phyloP scores from a whole-genome alignment of 768 basidiomycete species.

The Suillus luteus region DNA sequence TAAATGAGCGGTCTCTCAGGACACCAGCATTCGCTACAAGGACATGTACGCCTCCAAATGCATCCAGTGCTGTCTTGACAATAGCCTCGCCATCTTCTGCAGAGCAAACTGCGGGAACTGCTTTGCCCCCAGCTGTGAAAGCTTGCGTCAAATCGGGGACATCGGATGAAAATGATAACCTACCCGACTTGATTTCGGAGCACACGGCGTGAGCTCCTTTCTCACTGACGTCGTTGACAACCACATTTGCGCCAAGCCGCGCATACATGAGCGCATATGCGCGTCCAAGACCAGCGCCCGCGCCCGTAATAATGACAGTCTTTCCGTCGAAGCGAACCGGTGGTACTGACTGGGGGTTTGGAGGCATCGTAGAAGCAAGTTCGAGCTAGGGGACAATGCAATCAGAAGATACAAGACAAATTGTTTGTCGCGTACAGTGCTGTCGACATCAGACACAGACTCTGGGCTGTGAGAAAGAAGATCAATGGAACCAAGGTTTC shows the following conservation, averaged over 20 bases:
- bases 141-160: neutral
- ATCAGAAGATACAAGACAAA: neutral
- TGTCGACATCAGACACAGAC: constrained; percentile 62
- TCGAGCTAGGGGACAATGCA: constrained; percentile 51
- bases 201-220: constrained; percentile 84
- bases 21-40: constrained; percentile 94
- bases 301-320: constrained; percentile 93
- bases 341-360: constrained; percentile 70
- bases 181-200: constrained; percentile 82
- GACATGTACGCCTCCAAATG: constrained; percentile 86
- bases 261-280: constrained; percentile 91
- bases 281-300: constrained; percentile 92
- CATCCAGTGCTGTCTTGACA: constrained; percentile 82
- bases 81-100: constrained; percentile 91
- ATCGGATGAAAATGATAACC: constrained; percentile 17
- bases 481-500: constrained; percentile 3
- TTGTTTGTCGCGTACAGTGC: constrained; percentile 41
- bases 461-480: constrained; percentile 54
- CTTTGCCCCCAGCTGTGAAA: constrained; percentile 81
- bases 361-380: constrained; percentile 57
- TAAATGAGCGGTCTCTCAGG: constrained; percentile 90
- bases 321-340: constrained; percentile 83
- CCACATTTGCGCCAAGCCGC: constrained; percentile 92
- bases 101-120: constrained; percentile 78
- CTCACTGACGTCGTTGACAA: constrained; percentile 92